A percentile compares a stretch with the other conserved stretches of the same genome.
These are phyloP conservation scores for Amanita muscaria DNA, from an alignment of 768 basidiomycete species.

Conservation along the genomic window DNA sequence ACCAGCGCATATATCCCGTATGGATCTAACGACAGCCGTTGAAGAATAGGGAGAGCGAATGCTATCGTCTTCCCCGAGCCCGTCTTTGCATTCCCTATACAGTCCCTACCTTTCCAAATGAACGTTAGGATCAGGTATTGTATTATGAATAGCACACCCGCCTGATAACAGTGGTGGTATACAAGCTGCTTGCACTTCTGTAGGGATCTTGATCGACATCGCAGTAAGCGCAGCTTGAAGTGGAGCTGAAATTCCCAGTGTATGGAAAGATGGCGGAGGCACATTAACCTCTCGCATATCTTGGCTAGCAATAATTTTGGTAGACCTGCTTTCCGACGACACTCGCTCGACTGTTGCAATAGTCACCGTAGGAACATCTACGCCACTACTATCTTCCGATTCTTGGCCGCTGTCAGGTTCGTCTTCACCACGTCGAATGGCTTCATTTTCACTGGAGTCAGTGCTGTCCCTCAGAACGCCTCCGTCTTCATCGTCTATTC, in stretches of 20 bases:
- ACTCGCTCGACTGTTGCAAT: constrained; percentile 7
- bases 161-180: constrained; percentile 81
- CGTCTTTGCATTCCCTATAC: constrained; percentile 96
- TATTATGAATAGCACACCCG: constrained; percentile 24
- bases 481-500: constrained; percentile 5
- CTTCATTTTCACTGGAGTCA: too few species aligned
- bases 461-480: too few species aligned
- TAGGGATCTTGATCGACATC: constrained; percentile 84
- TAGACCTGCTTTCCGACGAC: neutral
- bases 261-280: constrained; percentile 30
- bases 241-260: constrained; percentile 48
- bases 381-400: too few species aligned
- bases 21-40: constrained; percentile 80
- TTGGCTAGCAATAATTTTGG: constrained; percentile 2
- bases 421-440: too few species aligned
- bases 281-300: neutral
- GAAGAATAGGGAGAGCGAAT: constrained; percentile 91
- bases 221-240: constrained; percentile 58
- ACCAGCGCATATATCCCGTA: constrained; percentile 93
- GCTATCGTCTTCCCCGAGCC: constrained; percentile 98
- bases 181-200: constrained; percentile 84
- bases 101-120: constrained; percentile 66
- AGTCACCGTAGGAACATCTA: too few species aligned
- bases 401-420: too few species aligned
- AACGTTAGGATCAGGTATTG: too few species aligned